Base-by-base conservation (phyloP, 306 rosid species). In the Dalbergia cultrata region DNA sequence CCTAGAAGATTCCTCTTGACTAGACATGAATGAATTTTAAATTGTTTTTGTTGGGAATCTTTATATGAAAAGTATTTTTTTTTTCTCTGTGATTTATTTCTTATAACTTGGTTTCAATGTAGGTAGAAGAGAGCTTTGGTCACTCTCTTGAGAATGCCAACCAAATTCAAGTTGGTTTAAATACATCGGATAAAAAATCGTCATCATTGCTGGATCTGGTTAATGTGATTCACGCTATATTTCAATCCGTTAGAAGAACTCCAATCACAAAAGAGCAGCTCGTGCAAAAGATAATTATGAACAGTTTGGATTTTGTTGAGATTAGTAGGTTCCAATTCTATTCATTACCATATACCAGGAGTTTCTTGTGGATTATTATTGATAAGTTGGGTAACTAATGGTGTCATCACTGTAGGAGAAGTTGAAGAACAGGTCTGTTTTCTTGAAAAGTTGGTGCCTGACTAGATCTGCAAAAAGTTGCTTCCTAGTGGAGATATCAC, bases 261-360 rank as follows among this genome's bases (percentile, higher is more conserved):
- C 37, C 87, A 61, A 84, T 93, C 74, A 93, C 96, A 49, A 89
- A 89, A 76, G 91, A 87, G 86, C 92, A 93, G 88, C 90, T 93
- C 60, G 75, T 93, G 82, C 87, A 91, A 60, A 91, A 91, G 88
- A 91, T 91, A 58, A 80, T 89, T 34, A 80, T 84, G 82, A 88
- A 87, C 70, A 80, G 83, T 68, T 74, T 88, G 54, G 88, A 93
- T 75, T 71, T 88, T 69, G 81, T 82, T 60, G 89, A 89, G 74
- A 88, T 84, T 78, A 80, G 97, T 93, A 86, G 14, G 87, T 82
- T 71, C 49, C 70, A 14, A 52, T 67, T 35, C 64, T 60, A 22
- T 76, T 50, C 43, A 16, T 83, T 53, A 49, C 68, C 22, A 21
- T 56, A 34, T 22, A 16, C 58, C 59, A 6, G 74, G 18, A 41